Percentiles rank a stretch among this genome's conserved stretches.
These are phyloP conservation scores for Aspergillus spinulosporus DNA, from an alignment of 2,329 filamentous ascomycete genomes.

Conservation along the genomic window DNA sequence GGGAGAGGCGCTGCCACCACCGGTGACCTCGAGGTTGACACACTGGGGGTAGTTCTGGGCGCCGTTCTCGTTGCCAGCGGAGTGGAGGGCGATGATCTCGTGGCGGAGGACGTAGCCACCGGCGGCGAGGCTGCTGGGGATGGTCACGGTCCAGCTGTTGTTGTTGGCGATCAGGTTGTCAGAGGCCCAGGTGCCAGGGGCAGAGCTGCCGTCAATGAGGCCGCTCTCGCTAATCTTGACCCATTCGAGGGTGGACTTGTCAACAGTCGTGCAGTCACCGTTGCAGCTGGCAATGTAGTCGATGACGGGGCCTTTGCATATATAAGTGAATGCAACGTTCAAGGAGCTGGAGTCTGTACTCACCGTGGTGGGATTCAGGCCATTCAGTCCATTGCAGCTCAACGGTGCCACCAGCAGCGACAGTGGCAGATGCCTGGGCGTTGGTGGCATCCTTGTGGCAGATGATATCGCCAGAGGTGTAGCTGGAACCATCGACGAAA, in stretches of 20 bases:
- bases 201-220: slow-evolving; percentile 46
- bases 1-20: slow-evolving; percentile 51
- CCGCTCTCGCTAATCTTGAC: slow-evolving; percentile 65
- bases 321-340: too few species aligned
- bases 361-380: slow-evolving; percentile 64
- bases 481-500: slow-evolving; percentile 52
- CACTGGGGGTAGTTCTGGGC: slow-evolving; percentile 60
- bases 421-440: slow-evolving; percentile 54
- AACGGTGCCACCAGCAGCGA: slow-evolving; percentile 61
- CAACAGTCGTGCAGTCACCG: slow-evolving; percentile 56
- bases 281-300: slow-evolving; percentile 64
- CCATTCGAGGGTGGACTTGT: slow-evolving; percentile 57
- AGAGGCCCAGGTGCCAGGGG: slow-evolving; percentile 56
- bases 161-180: slow-evolving; percentile 56
- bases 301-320: slow-evolving; percentile 45
- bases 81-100: slow-evolving; percentile 58
- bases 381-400: slow-evolving; percentile 64
- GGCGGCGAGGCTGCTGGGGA: slow-evolving; percentile 48
- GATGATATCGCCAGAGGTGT: slow-evolving; percentile 56
- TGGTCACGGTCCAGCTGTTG: slow-evolving; percentile 52
- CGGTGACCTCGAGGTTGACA: slow-evolving; percentile 61
- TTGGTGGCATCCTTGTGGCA: slow-evolving; percentile 60
- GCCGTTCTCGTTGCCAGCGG: slow-evolving; percentile 46
- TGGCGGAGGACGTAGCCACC: slow-evolving; percentile 58
- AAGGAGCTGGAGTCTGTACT: neutral